phyloP scores from a whole-genome alignment of 192 early-diverging fungal genomes.

The Podila epicladia region DNA sequence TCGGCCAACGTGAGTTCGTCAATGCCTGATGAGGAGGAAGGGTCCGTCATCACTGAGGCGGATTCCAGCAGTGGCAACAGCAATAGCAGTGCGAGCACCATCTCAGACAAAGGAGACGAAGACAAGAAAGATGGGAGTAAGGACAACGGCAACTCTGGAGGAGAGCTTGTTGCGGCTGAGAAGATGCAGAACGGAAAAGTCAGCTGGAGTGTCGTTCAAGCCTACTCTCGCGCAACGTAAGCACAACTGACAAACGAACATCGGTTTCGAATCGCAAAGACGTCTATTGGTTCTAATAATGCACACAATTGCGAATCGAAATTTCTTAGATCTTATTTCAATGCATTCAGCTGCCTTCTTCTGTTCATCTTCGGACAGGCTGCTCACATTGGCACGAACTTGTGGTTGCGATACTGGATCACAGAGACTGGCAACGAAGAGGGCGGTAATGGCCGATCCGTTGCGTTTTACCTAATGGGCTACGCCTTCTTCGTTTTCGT shows the following conservation, averaged over 20 bases:
- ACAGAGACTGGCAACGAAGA: neutral
- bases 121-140: neutral
- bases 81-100: neutral
- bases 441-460: neutral
- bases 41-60: constrained; percentile 11
- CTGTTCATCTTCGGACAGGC: neutral
- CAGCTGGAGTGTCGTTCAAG: constrained; percentile 71
- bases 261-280: too few relatives aligned
- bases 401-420: constrained; percentile 22
- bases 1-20: constrained; percentile 56
- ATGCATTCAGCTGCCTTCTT: neutral
- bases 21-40: constrained; percentile 11
- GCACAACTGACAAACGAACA: neutral
- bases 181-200: constrained; percentile 82
- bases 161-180: constrained; percentile 76
- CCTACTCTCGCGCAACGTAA: constrained; percentile 70
- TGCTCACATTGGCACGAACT: neutral
- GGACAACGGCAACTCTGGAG: neutral
- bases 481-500: constrained; percentile 11
- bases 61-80: neutral
- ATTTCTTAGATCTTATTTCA: neutral
- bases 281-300: neutral
- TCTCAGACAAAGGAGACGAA: neutral
- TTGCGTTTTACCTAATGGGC: constrained; percentile 5
- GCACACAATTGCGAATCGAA: too few relatives aligned